phyloP scores from a whole-genome alignment of 179 eudicot species.

The Gypsophila paniculata region DNA sequence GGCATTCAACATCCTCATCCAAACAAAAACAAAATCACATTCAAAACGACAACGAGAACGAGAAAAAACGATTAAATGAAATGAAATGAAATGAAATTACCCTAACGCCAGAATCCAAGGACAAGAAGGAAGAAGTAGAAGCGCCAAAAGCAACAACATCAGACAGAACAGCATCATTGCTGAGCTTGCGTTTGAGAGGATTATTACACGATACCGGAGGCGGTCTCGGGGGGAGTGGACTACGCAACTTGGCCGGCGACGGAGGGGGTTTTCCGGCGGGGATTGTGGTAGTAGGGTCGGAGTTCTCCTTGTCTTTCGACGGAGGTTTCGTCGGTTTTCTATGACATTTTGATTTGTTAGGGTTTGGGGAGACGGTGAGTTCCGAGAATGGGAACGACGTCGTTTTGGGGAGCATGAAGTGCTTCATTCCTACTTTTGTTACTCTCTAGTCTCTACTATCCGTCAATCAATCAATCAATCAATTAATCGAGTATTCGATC shows the following conservation, averaged over 20 bases:
- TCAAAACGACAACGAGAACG: not conserved
- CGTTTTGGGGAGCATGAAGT: slow-evolving; percentile 45
- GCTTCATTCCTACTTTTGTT: slow-evolving; percentile 39
- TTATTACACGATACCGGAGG: slow-evolving; percentile 36
- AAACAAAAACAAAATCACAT: not conserved
- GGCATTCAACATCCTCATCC: not conserved
- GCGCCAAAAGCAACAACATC: slow-evolving; percentile 26
- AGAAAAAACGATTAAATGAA: not conserved
- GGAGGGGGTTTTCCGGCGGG: slow-evolving; percentile 31
- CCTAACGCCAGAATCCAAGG: slow-evolving; percentile 26
- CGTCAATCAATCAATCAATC: too few species aligned
- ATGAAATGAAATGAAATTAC: too few species aligned
- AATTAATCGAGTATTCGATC: too few species aligned
- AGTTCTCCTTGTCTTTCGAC: slow-evolving; percentile 61
- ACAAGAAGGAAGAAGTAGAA: slow-evolving; percentile 18
- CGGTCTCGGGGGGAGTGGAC: slow-evolving; percentile 76
- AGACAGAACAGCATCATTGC: slow-evolving; percentile 35
- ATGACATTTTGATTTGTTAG: slow-evolving; percentile 36
- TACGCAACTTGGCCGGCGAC: slow-evolving; percentile 19
- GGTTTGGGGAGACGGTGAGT: slow-evolving; percentile 34
- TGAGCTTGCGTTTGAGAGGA: slow-evolving; percentile 70
- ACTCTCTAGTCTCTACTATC: too few species aligned
- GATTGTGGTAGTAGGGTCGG: slow-evolving; percentile 40
- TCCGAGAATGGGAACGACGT: slow-evolving; percentile 36
- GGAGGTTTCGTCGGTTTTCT: slow-evolving; percentile 45